A percentile compares a stretch with the other conserved stretches of the same genome.
phyloP scores from a whole-genome alignment of 2,329 filamentous ascomycete species.

The Knoxdaviesia proteae region DNA sequence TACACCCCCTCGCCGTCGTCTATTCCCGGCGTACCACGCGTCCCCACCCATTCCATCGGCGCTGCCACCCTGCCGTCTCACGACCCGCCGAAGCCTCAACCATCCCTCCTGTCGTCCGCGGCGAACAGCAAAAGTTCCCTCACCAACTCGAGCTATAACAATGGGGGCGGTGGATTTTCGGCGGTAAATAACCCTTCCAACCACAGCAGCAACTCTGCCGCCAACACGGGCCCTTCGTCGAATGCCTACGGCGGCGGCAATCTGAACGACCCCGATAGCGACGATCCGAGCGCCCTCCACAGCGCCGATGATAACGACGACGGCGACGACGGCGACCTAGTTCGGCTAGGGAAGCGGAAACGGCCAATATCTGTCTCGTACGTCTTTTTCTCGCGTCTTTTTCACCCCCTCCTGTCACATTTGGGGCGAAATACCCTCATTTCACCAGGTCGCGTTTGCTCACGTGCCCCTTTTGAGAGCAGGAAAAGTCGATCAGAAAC shows the following conservation, averaged over 20 bases:
- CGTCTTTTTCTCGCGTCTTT: conserved; percentile 8
- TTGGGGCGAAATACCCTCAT: background rate
- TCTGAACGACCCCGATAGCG: conserved; percentile 20
- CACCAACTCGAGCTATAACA: too few relatives aligned
- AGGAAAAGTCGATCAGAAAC: background rate
- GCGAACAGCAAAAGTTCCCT: too few relatives aligned
- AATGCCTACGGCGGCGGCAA: background rate
- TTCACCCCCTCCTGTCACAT: background rate
- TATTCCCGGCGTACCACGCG: too few relatives aligned
- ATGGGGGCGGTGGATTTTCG: background rate
- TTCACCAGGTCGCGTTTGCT: background rate
- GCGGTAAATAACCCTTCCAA: background rate
- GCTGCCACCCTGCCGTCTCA: too few relatives aligned
- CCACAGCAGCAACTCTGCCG: background rate
- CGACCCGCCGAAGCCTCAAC: too few relatives aligned
- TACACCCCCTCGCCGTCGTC: too few relatives aligned
- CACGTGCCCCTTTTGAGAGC: background rate
- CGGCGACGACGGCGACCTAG: conserved; percentile 21
- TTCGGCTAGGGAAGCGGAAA: conserved; percentile 33
- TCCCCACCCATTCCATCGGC: too few relatives aligned
- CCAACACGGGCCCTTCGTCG: background rate
- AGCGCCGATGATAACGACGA: conserved; percentile 24
- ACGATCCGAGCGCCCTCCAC: conserved; percentile 19
- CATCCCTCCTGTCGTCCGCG: too few relatives aligned
- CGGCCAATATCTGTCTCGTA: conserved; percentile 40